Base-by-base conservation (phyloP, 169 alveolate species). In the Plasmodium gaboni region DNA sequence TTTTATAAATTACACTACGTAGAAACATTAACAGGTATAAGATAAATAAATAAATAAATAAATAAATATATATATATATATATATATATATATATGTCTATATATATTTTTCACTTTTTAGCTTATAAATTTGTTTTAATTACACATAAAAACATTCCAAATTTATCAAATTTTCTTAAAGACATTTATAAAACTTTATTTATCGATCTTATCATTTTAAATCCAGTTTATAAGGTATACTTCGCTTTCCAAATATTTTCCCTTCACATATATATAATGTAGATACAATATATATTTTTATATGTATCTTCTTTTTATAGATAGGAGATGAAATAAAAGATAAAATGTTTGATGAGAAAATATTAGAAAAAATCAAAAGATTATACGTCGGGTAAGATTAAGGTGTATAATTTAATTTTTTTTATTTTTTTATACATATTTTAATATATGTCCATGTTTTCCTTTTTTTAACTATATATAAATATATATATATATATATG, bases 41-140 rank as follows among this genome's bases (percentile, higher is more conserved):
- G n/a, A 15, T 8, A 24, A 4, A 13, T 24, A 22, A 1, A 53
- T 19, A 19, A 4, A 46, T 76, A 24, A 5, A 50, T 17, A 46
- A n/a, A 26, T 28, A 17, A 0, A 15, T 42, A 6, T 5, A 12
- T 46, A 44, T 6, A 68, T 68, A 42, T 46, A 44, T 17, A 68
- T 46, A 38, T 44, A 55, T 72, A 38, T 63, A 63, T 63, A 3
- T 63, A 63, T 63, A 63, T 24, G 38, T 63, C 0, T 63, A 3
- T 69, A 17, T 19, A 8, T 26, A 17, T 61, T 83, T 60, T 68
- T 8, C 46, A 28, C 10, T 26, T 63, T 51, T 12, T 63, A 83
- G 91, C 91, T 72, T 68, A 83, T 50, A 83, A 83, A n/a, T 83
- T 83, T 17, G 76, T 83, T 68, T 22, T 83, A 51, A 68, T 83